Conservation (phyloP, 2,329 filamentous ascomycete genomes). For the Cladosporium sp. region DNA sequence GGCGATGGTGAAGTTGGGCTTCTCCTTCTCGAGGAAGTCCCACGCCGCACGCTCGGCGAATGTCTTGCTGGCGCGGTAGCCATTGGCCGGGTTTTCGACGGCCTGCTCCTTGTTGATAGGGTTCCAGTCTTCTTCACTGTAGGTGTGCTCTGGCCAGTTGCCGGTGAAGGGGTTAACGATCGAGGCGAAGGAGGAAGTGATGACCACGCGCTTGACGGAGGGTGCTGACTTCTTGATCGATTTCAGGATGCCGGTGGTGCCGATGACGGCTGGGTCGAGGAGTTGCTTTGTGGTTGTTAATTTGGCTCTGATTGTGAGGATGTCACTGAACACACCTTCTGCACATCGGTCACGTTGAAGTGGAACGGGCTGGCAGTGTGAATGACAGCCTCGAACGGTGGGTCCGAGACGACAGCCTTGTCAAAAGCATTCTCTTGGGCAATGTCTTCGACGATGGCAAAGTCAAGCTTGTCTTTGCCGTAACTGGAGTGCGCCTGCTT, state of each 20-base stretch:
- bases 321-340: conserved; percentile 48
- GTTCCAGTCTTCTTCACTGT: conserved; percentile 59
- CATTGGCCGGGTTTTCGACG: conserved; percentile 42
- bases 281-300: conserved; percentile 42
- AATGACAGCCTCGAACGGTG: conserved; percentile 70
- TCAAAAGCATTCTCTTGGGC: conserved; percentile 68
- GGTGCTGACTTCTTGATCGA: conserved; percentile 62
- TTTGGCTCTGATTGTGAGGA: neutral
- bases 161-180: conserved; percentile 60
- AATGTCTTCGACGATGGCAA: conserved; percentile 71
- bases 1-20: conserved; percentile 51
- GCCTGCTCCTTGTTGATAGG: conserved; percentile 56
- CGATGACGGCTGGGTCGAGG: conserved; percentile 62
- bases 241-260: conserved; percentile 63
- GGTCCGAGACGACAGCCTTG: conserved; percentile 58
- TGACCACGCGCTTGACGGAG: conserved; percentile 70
- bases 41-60: conserved; percentile 60
- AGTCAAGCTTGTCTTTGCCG: conserved; percentile 60
- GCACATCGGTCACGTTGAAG: conserved; percentile 69
- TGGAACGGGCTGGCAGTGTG: conserved; percentile 77
- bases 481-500: conserved; percentile 53
- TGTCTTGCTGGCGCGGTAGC: conserved; percentile 58
- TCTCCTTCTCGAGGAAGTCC: conserved; percentile 54
- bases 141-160: conserved; percentile 48
- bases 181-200: conserved; percentile 69